A percentile compares a stretch with the other conserved stretches of the same genome.
These are phyloP conservation scores for Triticum timopheevii DNA, from an alignment of 176 grass and related monocot genomes.

Conservation along the genomic window DNA sequence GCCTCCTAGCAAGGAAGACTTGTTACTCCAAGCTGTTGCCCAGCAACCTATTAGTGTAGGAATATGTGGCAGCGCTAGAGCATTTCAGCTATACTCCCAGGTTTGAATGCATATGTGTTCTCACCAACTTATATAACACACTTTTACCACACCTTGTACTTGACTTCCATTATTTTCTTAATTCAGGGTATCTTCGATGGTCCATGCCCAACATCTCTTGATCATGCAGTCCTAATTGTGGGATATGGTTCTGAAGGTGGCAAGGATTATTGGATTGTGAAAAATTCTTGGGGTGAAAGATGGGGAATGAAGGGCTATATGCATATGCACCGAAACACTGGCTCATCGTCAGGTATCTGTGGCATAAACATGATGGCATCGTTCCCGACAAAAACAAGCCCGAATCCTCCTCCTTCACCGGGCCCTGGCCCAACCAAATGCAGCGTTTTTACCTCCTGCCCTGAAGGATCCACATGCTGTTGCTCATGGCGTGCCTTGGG, in stretches of 20 bases:
- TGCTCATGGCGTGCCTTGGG: conserved; percentile 71
- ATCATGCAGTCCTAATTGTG: conserved; percentile 92
- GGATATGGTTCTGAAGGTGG: conserved; percentile 85
- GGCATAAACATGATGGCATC: conserved; percentile 93
- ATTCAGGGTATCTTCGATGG: conserved; percentile 92
- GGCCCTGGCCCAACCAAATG: conserved; percentile 84
- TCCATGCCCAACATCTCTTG: conserved; percentile 85
- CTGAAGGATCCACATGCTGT: conserved; percentile 83
- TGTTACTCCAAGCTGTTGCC: conserved; percentile 79
- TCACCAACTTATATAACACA: neutral
- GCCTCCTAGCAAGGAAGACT: conserved; percentile 64
- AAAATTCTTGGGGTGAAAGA: conserved; percentile 89
- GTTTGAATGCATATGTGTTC: conserved; percentile 34
- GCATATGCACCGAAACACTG: conserved; percentile 64
- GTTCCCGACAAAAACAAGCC: conserved; percentile 75
- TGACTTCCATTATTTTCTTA: conserved; percentile 22
- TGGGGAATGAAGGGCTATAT: conserved; percentile 98
- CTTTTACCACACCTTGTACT: neutral
- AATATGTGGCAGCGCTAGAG: conserved; percentile 87
- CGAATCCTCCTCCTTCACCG: conserved; percentile 84
- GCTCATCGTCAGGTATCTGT: conserved; percentile 58
- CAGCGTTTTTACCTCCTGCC: conserved; percentile 69
- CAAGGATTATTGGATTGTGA: conserved; percentile 95
- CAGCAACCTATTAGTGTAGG: conserved; percentile 93
- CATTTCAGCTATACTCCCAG: conserved; percentile 87